A percentile compares a stretch with the other conserved stretches of the same genome.
phyloP scores from a whole-genome alignment of 495 filamentous ascomycete genomes.

The Annulohypoxylon nitens region DNA sequence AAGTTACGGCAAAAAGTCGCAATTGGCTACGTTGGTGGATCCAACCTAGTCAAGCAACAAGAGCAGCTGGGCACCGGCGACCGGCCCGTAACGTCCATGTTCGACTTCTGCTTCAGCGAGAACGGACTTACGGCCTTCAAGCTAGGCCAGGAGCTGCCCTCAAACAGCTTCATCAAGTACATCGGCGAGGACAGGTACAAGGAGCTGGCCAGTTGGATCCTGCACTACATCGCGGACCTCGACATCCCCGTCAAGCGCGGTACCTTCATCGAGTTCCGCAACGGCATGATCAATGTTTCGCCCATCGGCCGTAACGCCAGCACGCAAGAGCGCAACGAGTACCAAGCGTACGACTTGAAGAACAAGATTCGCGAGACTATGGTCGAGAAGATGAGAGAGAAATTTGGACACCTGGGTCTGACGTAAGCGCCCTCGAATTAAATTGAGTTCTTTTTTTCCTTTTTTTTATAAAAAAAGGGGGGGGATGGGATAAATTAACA shows the following conservation, averaged over 20 bases:
- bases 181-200: slow-evolving; percentile 94
- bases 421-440: slow-evolving; percentile 68
- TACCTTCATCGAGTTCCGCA: slow-evolving; percentile 96
- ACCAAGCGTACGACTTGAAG: slow-evolving; percentile 79
- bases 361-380: slow-evolving; percentile 79
- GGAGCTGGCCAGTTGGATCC: slow-evolving; percentile 83
- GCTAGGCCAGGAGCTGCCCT: slow-evolving; percentile 76
- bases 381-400: slow-evolving; percentile 78
- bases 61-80: slow-evolving; percentile 83
- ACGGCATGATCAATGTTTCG: slow-evolving; percentile 96
- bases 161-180: slow-evolving; percentile 89
- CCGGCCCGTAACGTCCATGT: slow-evolving; percentile 79
- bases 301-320: slow-evolving; percentile 94
- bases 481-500: background rate
- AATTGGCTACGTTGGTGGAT: slow-evolving; percentile 91
- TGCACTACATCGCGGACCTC: slow-evolving; percentile 90
- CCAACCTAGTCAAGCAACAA: slow-evolving; percentile 91
- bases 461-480: slow-evolving; percentile 12
- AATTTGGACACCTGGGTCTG: slow-evolving; percentile 84
- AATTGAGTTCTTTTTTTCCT: background rate
- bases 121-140: slow-evolving; percentile 95
- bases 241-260: slow-evolving; percentile 91
- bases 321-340: slow-evolving; percentile 82
- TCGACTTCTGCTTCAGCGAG: slow-evolving; percentile 97
- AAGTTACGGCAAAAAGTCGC: slow-evolving; percentile 87